Evolutionary conservation across 2,329 filamentous ascomycete genomes (phyloP).

Genomic region (Penicillium brevicompactum): DNA sequence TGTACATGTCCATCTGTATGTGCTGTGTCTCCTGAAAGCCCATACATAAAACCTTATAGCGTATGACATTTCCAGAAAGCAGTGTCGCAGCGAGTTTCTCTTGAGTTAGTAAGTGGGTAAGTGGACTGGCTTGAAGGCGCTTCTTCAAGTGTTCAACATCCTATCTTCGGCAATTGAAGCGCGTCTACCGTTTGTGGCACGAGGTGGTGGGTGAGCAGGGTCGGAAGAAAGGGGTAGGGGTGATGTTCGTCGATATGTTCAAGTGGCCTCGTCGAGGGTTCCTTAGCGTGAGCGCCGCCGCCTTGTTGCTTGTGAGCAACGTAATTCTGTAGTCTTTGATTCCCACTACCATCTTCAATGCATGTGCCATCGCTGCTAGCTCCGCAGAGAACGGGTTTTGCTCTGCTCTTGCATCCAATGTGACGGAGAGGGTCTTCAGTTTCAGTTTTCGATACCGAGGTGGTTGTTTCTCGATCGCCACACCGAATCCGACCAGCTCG

Average conservation of each 20-base stretch:
- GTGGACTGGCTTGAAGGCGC: constrained; percentile 16
- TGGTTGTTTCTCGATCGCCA: constrained; percentile 26
- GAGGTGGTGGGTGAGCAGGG: constrained; percentile 14
- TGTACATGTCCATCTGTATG: constrained; percentile 16
- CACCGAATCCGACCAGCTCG: neutral
- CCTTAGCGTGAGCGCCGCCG: constrained; percentile 23
- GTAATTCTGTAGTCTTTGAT: constrained; percentile 18
- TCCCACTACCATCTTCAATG: constrained; percentile 17
- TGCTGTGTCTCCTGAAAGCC: constrained; percentile 29
- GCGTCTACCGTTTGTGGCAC: constrained; percentile 26
- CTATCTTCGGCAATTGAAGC: constrained; percentile 38
- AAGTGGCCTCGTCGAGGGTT: constrained; percentile 25
- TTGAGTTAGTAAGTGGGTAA: constrained; percentile 30
- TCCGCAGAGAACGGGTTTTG: constrained; percentile 11
- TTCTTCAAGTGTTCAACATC: constrained; percentile 40
- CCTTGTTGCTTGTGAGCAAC: constrained; percentile 24
- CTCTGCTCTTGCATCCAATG: constrained; percentile 18
- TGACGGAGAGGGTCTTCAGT: constrained; percentile 21
- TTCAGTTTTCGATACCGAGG: constrained; percentile 21
- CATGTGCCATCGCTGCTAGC: constrained; percentile 26
- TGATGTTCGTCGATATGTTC: constrained; percentile 20
- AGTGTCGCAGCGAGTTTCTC: constrained; percentile 22
- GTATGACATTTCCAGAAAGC: constrained; percentile 22
- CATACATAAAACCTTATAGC: constrained; percentile 23
- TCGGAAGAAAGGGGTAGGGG: constrained; percentile 6